Evolutionary conservation across 1,139 yeast genomes (phyloP), one percentile per base, ranked within the genome.

Genomic region (Magnusiomyces magnusii): DNA sequence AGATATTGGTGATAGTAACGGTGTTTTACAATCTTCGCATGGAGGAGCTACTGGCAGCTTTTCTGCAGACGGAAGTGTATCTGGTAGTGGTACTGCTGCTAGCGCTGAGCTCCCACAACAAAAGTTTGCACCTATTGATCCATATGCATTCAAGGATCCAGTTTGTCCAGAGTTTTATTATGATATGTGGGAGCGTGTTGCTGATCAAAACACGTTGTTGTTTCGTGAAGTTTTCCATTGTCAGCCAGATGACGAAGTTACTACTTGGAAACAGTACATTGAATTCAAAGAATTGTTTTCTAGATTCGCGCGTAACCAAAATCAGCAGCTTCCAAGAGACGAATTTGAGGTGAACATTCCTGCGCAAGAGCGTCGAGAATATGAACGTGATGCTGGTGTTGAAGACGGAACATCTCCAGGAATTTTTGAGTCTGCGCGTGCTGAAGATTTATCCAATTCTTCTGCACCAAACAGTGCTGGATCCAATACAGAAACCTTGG

Each of bases 181-280:
- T 66, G 96, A 90, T 65, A 73, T 86, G n/a, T 93, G 97, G 97
- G 82, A 79, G 67, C 86, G 87, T 13, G 84, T 83, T 69, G 98
- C 99, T 0, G 77, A 87, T 61, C 80, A 92, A 66, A 95, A 95
- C 69, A 91, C 98, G 0, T 80, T 82, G 61, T 76, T 93, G 7
- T 95, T 81, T 74, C 79, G 97, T 62, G 78, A 86, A 72, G 90
- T 93, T 1, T 95, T 95, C 79, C 93, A 92, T 64, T 84, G 91
- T 64, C 98, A 93, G 70, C 99, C 99, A 0, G 99, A 95, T 71
- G 90, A 93, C 69, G 78, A 81, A 19, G 98, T 93, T 17, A 78
- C 79, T 25, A 81, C 93, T 0, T 95, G 99, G 99, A 81, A 82
- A 60, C 96, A 90, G 56, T 95, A 91, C 71, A 91, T 89, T 69